Evolutionary conservation across 257 asterid genomes (phyloP).

Genomic region (Asclepias syriaca): DNA sequence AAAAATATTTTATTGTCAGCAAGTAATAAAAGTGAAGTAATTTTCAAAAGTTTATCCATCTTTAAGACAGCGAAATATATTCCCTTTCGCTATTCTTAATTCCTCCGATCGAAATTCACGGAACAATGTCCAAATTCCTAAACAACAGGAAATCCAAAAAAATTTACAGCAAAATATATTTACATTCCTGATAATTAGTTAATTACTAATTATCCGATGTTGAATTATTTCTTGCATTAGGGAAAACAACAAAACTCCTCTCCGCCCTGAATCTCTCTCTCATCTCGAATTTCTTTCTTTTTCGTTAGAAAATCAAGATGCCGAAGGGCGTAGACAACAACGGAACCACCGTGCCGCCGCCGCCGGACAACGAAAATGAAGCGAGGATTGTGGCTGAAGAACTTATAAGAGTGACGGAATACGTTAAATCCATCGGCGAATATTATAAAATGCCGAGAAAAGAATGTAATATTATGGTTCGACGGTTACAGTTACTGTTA

Average conservation of each 20-base stretch:
- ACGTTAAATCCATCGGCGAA: constrained; percentile 45
- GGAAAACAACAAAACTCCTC: not conserved
- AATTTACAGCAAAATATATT: no score
- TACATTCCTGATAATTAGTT: no score
- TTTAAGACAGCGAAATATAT: constrained; percentile 12
- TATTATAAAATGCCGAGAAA: constrained; percentile 64
- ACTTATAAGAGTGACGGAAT: constrained; percentile 41
- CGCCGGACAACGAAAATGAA: not conserved
- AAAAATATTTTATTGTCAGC: no score
- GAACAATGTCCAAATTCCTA: constrained; percentile 8
- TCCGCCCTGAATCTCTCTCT: not conserved
- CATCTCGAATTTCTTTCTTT: not conserved
- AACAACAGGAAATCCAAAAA: not conserved
- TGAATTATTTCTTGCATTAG: not conserved
- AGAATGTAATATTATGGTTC: constrained; percentile 52
- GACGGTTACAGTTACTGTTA: constrained; percentile 50
- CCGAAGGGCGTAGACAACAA: constrained; percentile 5
- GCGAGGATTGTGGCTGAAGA: constrained; percentile 44
- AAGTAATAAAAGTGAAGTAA: no score
- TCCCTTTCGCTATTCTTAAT: not conserved
- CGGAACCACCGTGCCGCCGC: not conserved
- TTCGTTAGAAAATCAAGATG: constrained; percentile 1
- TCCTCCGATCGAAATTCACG: constrained; percentile 2
- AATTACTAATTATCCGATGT: not conserved
- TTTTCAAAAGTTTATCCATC: not conserved